Conservation (phyloP, 345 rosid species). For the Chamaenerion angustifolium region DNA sequence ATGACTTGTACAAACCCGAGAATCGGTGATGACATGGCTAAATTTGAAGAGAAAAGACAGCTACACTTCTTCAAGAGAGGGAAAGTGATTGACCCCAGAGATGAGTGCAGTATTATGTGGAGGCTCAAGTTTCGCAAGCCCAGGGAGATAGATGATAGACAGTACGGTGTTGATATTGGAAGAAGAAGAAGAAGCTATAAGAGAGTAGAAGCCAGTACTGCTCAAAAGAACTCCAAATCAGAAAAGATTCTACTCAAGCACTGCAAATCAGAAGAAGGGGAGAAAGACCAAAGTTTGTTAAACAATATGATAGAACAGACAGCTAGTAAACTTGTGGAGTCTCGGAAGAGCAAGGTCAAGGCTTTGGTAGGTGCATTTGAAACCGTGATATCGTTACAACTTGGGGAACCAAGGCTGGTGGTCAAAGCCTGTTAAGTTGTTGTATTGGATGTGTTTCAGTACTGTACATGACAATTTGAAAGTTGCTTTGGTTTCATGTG, state of each 20-base stretch:
- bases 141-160: slow-evolving; percentile 21
- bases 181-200: slow-evolving; percentile 12
- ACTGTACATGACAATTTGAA: too few relatives aligned
- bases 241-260: slow-evolving; percentile 38
- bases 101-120: slow-evolving; percentile 27
- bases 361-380: slow-evolving; percentile 91
- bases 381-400: slow-evolving; percentile 61
- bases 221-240: slow-evolving; percentile 11
- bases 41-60: slow-evolving; percentile 3
- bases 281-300: slow-evolving; percentile 30
- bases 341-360: slow-evolving; percentile 66
- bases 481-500: too few relatives aligned
- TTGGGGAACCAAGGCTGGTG: slow-evolving; percentile 22
- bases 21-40: slow-evolving; percentile 1
- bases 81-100: slow-evolving; percentile 31
- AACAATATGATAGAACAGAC: slow-evolving; percentile 79
- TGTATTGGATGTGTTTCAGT: too few relatives aligned
- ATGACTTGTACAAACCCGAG: too few relatives aligned
- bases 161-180: slow-evolving; percentile 13
- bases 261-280: slow-evolving; percentile 25
- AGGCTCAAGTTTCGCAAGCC: slow-evolving; percentile 39
- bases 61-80: slow-evolving; percentile 14
- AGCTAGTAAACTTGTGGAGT: slow-evolving; percentile 38
- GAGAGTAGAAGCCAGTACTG: slow-evolving; percentile 10
- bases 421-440: slow-evolving; percentile 6